A percentile compares a stretch with the other conserved stretches of the same genome.
These are phyloP conservation scores for Lactifluus volemus DNA, from an alignment of 768 basidiomycete species.

Conservation along the genomic window DNA sequence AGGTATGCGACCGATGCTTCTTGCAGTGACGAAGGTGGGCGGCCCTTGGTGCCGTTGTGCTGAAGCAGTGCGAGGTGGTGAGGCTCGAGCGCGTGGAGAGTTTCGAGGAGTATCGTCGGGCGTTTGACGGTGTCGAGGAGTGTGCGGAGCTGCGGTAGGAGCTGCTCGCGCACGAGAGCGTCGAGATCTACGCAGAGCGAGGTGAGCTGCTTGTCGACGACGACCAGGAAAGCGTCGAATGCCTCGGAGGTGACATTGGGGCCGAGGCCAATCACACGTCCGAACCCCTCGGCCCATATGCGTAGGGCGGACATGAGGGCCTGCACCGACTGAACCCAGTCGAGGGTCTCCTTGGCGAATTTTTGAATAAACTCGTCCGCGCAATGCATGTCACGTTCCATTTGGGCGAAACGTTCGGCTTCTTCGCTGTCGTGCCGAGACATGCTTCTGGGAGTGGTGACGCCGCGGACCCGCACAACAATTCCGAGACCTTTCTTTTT, in stretches of 20 bases:
- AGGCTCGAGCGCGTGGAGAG: slow-evolving; percentile 65
- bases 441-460: slow-evolving; percentile 42
- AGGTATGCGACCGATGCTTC: slow-evolving; percentile 72
- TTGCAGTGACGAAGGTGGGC: slow-evolving; percentile 57
- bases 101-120: slow-evolving; percentile 56
- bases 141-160: slow-evolving; percentile 50
- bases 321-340: slow-evolving; percentile 15
- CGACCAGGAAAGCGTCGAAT: slow-evolving; percentile 38
- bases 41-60: slow-evolving; percentile 52
- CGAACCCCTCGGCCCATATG: slow-evolving; percentile 18
- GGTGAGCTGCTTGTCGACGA: slow-evolving; percentile 47
- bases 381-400: slow-evolving; percentile 12
- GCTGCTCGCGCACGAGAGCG: slow-evolving; percentile 39
- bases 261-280: slow-evolving; percentile 22
- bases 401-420: slow-evolving; percentile 6
- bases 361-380: slow-evolving; percentile 9
- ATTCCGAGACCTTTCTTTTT: slow-evolving; percentile 35
- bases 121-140: slow-evolving; percentile 52
- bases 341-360: slow-evolving; percentile 14
- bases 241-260: slow-evolving; percentile 23
- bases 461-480: slow-evolving; percentile 50
- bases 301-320: slow-evolving; percentile 1
- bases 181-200: slow-evolving; percentile 48
- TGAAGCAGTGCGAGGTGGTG: slow-evolving; percentile 63
- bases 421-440: slow-evolving; percentile 32